Evolutionary conservation across 2,329 filamentous ascomycete genomes (phyloP), one percentile per base, ranked within the genome.

Genomic region (Fusarium fujikuroi): DNA sequence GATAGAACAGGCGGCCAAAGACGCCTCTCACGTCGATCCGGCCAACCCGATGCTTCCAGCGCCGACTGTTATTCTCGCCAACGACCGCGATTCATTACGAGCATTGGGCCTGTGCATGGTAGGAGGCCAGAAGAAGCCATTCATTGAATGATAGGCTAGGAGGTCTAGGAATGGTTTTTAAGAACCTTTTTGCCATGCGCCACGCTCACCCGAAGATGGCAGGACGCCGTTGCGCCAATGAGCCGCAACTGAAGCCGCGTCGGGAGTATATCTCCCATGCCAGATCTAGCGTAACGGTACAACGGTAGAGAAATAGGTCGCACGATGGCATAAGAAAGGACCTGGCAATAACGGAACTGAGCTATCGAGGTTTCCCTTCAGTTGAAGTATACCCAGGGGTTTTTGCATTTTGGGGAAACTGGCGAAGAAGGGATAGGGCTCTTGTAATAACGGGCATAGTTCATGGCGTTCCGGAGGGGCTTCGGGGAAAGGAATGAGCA

Each of bases 1-100:
- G 42, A 98, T 99, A 72, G 95, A 98, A 80, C 94, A 97, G 83
- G 93, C 96, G 1, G 96, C 96, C 47, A 95, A 95, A 82, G 95
- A 98, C 76, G 95, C 96, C 4, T 92, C 93, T 21, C 91, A 93
- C 70, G 92, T 98, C 69, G 94, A 95, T 75, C 92, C 92, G 2
- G 93, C 96, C 70, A 94, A 97, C 70, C 96, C 95, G 0, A 95
- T 97, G 92, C 84, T 98, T n/a, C 95, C 96, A 2, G 92, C 95
- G 2, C 91, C 92, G 70, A 91, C 89, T 12, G 96, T 99, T 71
- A 90, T 98, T 65, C 87, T 93, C 57, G 91, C 94, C 9, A 92
- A 89, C 69, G 95, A 98, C 79, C 90, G 85, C 63, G 88, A 91
- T 74, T 88, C 89, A 21, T 81, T 92, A 63, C 84, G 86, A 43